Evolutionary conservation across 78 protist species (phyloP).

Genomic region (Guillardia theta): DNA sequence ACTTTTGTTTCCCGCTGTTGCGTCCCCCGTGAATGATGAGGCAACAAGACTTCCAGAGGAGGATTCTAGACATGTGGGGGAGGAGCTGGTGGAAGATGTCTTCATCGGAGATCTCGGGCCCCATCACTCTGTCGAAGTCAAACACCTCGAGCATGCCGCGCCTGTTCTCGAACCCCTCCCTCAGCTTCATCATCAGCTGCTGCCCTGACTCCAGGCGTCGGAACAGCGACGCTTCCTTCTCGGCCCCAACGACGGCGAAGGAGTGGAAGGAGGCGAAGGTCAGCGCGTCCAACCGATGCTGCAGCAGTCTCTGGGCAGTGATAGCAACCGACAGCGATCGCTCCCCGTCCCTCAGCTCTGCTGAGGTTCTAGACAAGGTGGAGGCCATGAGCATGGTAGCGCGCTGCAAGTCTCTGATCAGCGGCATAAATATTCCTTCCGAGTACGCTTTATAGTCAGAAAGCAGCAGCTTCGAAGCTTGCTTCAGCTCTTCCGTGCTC

Average conservation of each 20-base stretch:
- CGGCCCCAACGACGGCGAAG: background rate
- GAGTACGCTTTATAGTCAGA: background rate
- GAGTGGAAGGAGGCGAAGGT: background rate
- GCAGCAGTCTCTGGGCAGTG: background rate
- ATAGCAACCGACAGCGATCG: background rate
- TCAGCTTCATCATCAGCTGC: background rate
- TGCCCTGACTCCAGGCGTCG: background rate
- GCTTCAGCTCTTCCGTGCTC: background rate
- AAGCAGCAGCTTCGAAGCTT: background rate
- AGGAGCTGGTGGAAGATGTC: background rate
- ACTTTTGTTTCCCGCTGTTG: background rate
- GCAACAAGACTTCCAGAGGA: background rate
- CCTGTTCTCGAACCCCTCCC: background rate
- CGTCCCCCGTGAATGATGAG: background rate
- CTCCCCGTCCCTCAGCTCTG: background rate
- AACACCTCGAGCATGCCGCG: background rate
- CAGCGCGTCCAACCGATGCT: background rate
- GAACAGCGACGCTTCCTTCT: background rate
- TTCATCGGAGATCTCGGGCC: background rate
- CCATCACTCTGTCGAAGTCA: background rate
- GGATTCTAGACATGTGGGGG: background rate
- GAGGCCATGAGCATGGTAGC: background rate
- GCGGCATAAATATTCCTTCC: conserved; percentile 1
- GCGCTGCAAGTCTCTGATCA: background rate
- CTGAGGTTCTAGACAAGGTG: background rate